Evolutionary conservation across 768 basidiomycete genomes (phyloP).

Genomic region (Termitomyces sp.): DNA sequence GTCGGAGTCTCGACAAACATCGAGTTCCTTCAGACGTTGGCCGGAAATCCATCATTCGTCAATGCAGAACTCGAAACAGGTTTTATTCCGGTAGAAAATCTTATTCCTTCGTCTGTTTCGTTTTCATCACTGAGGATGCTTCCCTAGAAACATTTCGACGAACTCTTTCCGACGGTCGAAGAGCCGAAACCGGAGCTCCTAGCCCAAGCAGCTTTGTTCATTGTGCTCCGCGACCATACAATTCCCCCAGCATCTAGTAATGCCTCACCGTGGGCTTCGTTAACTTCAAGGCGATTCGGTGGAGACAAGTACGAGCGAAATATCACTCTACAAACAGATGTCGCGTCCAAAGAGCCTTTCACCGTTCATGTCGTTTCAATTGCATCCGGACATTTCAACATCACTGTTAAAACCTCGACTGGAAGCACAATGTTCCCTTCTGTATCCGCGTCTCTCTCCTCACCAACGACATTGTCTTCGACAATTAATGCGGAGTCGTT

Average conservation of each 20-base stretch:
- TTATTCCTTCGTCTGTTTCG: background rate
- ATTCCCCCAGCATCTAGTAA: constrained; percentile 14
- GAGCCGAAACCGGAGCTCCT: constrained; percentile 58
- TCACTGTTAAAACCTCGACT: constrained; percentile 36
- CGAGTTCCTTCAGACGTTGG: constrained; percentile 76
- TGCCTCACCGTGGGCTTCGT: constrained; percentile 60
- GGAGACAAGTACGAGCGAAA: constrained; percentile 62
- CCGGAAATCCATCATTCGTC: constrained; percentile 73
- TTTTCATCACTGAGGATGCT: background rate
- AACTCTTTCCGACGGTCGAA: constrained; percentile 67
- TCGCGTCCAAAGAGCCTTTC: constrained; percentile 30
- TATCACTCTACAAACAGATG: constrained; percentile 58
- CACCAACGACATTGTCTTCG: constrained; percentile 46
- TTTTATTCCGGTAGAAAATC: constrained; percentile 65
- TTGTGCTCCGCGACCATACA: constrained; percentile 59
- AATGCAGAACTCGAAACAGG: constrained; percentile 84
- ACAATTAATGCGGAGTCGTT: constrained; percentile 44
- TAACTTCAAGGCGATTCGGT: constrained; percentile 73
- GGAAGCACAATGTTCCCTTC: constrained; percentile 34
- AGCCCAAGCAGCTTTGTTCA: constrained; percentile 76
- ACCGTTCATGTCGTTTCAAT: constrained; percentile 34
- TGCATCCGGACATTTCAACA: constrained; percentile 42
- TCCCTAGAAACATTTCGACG: constrained; percentile 70
- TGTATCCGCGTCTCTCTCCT: constrained; percentile 51
- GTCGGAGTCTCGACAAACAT: constrained; percentile 91